These are phyloP conservation scores for Wallacemonas sp. DNA, from an alignment of 208 protist genomes.

Conservation along the genomic window DNA sequence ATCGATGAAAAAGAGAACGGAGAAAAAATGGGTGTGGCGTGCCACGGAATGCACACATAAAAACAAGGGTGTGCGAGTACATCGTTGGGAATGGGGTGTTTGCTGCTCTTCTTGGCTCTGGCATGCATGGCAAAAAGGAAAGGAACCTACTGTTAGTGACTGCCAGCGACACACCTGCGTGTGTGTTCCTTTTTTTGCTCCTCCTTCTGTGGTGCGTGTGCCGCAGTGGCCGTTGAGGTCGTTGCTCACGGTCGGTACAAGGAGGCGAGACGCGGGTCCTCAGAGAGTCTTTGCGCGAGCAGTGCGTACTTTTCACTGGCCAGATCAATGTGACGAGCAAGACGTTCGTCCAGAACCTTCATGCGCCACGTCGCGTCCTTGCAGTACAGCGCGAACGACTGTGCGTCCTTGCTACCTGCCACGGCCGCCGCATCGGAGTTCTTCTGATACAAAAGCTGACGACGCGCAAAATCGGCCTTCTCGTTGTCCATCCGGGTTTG, in stretches of 20 bases:
- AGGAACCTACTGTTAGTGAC: too few species aligned
- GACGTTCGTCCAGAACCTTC: constrained; percentile 88
- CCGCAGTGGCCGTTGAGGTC: neutral
- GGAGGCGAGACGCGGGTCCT: constrained; percentile 69
- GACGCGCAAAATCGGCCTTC: constrained; percentile 81
- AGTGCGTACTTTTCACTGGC: constrained; percentile 86
- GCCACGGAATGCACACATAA: too few species aligned
- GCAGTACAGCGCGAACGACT: constrained; percentile 86
- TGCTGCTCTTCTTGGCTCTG: too few species aligned
- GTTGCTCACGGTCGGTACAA: constrained; percentile 53
- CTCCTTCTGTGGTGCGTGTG: neutral
- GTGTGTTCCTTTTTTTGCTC: neutral
- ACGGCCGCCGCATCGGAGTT: constrained; percentile 61
- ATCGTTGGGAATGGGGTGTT: too few species aligned
- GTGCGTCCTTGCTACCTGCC: constrained; percentile 69
- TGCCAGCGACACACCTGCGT: neutral
- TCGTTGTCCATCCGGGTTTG: constrained; percentile 87
- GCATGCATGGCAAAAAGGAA: too few species aligned
- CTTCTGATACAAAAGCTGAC: constrained; percentile 78
- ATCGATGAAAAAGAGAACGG: constrained; percentile 3
- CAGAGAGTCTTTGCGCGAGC: constrained; percentile 72
- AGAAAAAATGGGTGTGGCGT: neutral
- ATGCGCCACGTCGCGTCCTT: constrained; percentile 92
- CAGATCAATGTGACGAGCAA: constrained; percentile 85
- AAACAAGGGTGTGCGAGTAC: too few species aligned